These are phyloP conservation scores for Microdochium paspali DNA, from an alignment of 2,329 filamentous ascomycete genomes.

Conservation along the genomic window DNA sequence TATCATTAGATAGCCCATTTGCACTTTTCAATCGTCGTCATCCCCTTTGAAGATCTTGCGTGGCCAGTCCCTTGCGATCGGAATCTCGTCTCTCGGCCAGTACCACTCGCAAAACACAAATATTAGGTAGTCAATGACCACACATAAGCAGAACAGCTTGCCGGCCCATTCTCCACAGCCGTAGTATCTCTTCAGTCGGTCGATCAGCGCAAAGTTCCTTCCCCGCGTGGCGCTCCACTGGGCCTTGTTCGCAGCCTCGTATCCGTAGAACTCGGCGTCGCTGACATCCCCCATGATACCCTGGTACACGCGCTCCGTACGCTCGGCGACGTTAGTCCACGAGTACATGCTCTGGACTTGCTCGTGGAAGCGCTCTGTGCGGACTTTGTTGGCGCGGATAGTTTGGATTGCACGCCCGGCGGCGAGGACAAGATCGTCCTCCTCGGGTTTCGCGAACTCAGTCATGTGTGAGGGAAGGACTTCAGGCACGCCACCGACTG, in stretches of 20 bases:
- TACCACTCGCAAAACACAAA: conserved; percentile 82
- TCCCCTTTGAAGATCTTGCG: conserved; percentile 45
- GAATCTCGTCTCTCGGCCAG: conserved; percentile 77
- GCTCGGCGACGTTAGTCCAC: conserved; percentile 89
- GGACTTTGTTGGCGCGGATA: conserved; percentile 75
- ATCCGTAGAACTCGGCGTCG: conserved; percentile 82
- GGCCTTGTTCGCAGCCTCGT: conserved; percentile 52
- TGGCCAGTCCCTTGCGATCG: conserved; percentile 87
- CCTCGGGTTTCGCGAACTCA: conserved; percentile 91
- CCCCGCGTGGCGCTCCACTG: conserved; percentile 63
- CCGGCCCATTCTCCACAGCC: conserved; percentile 98
- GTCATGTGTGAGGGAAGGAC: conserved; percentile 96
- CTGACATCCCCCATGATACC: conserved; percentile 81
- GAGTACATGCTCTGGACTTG: conserved; percentile 98
- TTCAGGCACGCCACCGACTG: conserved; percentile 93
- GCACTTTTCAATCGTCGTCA: conserved; percentile 12
- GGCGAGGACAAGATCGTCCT: conserved; percentile 85
- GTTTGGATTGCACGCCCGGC: conserved; percentile 84
- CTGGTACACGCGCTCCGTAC: conserved; percentile 91
- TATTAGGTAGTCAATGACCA: conserved; percentile 86
- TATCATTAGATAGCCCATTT: no score
- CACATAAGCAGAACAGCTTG: conserved; percentile 92
- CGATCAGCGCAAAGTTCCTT: conserved; percentile 82
- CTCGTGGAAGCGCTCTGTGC: conserved; percentile 90
- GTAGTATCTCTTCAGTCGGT: conserved; percentile 91